These are phyloP conservation scores for Dendryphion nanum DNA, from an alignment of 2,329 filamentous ascomycete genomes.

Conservation along the genomic window DNA sequence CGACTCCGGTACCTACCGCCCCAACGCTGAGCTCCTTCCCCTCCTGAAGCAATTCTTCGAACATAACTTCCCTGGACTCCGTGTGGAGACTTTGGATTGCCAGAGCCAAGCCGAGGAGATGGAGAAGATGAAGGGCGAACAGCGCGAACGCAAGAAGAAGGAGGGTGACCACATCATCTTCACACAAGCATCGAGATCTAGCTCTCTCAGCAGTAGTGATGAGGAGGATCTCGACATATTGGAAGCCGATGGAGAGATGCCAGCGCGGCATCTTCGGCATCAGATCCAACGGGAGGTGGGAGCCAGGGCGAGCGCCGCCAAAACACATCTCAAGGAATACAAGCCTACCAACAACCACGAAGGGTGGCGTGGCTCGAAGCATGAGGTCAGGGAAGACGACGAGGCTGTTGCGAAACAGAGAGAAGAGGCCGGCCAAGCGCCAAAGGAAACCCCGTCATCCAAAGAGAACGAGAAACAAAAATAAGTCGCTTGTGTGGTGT, in stretches of 20 bases:
- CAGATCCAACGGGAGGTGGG: constrained; percentile 24
- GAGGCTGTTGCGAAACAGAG: background rate
- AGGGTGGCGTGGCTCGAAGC: constrained; percentile 20
- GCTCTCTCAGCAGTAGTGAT: constrained; percentile 55
- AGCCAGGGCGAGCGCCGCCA: constrained; percentile 21
- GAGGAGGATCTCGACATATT: constrained; percentile 55
- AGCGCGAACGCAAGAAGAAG: constrained; percentile 71
- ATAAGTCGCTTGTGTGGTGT: too few species aligned
- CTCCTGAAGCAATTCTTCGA: constrained; percentile 69
- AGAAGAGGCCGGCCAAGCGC: background rate
- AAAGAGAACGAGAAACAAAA: too few species aligned
- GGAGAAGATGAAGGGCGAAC: constrained; percentile 70
- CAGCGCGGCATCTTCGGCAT: constrained; percentile 25
- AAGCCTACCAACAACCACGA: constrained; percentile 21
- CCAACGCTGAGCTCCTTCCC: constrained; percentile 74
- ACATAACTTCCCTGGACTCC: constrained; percentile 72
- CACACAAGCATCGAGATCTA: constrained; percentile 49
- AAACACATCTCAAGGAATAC: constrained; percentile 24
- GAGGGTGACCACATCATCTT: constrained; percentile 54
- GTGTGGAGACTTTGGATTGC: constrained; percentile 73
- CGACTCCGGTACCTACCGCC: constrained; percentile 89
- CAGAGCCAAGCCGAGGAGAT: constrained; percentile 69
- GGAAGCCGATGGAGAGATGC: constrained; percentile 20
- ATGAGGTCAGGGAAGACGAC: constrained; percentile 15
- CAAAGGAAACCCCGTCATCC: too few species aligned